Base-by-base conservation (phyloP, 768 basidiomycete species). In the Tricholoma saponaceum region DNA sequence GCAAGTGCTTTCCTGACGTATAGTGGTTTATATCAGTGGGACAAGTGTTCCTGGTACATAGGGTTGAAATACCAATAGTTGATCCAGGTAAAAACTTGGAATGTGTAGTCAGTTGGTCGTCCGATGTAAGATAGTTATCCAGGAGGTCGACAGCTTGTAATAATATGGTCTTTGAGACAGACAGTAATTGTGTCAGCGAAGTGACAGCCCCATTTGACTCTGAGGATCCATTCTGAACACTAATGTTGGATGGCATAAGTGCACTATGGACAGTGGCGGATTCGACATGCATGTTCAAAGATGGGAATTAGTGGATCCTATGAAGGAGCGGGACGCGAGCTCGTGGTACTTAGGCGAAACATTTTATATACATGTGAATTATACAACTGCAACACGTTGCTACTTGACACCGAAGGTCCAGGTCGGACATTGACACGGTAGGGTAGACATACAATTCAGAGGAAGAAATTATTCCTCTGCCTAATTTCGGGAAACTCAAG, bases 71-170 rank as follows among this genome's bases (percentile, higher is more conserved):
- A 90, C 91, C 91, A 57, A 94, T 94, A 5, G 92, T 92, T 9
- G 90, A 92, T 14, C 92, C 92, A n/a, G 90, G 89, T 52, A 94
- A 78, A 64, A 81, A 85, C 66, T 83, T 79, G n/a, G 90, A 92
- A 55, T 80, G 76, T 14, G 78, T 76, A 12, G 77, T 82, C 53
- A 94, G 79, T 67, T 92, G 90, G 14, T 83, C 82, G 64, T 93
- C 86, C 10, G 82, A 77, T 13, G 77, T 80, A 52, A 94, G 75
- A 59, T 82, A 73, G 51, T 85, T 79, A 66, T 87, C 83, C 53
- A 92, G 69, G 41, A 93, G 73, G 62, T 89, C 86, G 20, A 92
- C 72, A 25, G 87, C 91, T 67, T 94, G 92, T 47, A 76, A 72
- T 46, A 94, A 72, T 32, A 93, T 76, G 18, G 83, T 84, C 56